These are phyloP conservation scores for Amborella trichopoda DNA, from an alignment of 164 flowering plant species.

Conservation along the genomic window DNA sequence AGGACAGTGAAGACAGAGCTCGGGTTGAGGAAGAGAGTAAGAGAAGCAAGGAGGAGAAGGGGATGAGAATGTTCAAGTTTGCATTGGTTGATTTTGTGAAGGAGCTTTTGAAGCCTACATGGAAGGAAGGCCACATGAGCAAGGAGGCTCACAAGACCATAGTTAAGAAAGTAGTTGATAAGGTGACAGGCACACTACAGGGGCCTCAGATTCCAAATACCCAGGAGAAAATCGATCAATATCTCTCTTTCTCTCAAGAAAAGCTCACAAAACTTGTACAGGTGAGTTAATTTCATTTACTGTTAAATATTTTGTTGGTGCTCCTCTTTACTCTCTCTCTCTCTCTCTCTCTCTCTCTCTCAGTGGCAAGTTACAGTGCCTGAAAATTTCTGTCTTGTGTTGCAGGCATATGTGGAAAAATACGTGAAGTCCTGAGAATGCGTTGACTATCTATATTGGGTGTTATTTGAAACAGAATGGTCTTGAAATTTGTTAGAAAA, in stretches of 20 bases:
- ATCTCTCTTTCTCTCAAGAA: slow-evolving; percentile 51
- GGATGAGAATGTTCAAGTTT: slow-evolving; percentile 50
- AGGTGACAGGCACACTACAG: slow-evolving; percentile 53
- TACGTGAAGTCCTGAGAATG: too few relatives aligned
- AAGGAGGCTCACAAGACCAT: slow-evolving; percentile 80
- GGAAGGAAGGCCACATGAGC: slow-evolving; percentile 88
- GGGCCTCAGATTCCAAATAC: slow-evolving; percentile 59
- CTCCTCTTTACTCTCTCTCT: neutral
- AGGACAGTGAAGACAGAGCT: slow-evolving; percentile 19
- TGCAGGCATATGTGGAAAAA: too few relatives aligned
- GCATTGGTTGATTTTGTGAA: slow-evolving; percentile 71
- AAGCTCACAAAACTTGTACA: slow-evolving; percentile 80
- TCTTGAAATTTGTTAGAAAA: too few relatives aligned
- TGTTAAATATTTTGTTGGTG: neutral
- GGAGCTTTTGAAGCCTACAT: slow-evolving; percentile 76
- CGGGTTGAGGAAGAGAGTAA: slow-evolving; percentile 16
- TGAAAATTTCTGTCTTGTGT: too few relatives aligned
- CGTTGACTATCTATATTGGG: too few relatives aligned
- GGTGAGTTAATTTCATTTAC: slow-evolving; percentile 24
- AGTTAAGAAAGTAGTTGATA: slow-evolving; percentile 87
- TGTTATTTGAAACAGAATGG: too few relatives aligned
- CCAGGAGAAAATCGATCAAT: slow-evolving; percentile 68
- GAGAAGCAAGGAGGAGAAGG: slow-evolving; percentile 53
- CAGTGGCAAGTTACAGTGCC: neutral
- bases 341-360: neutral